phyloP scores from a whole-genome alignment of 2,329 filamentous ascomycete species.

The Stagonosporopsis rhizophila region DNA sequence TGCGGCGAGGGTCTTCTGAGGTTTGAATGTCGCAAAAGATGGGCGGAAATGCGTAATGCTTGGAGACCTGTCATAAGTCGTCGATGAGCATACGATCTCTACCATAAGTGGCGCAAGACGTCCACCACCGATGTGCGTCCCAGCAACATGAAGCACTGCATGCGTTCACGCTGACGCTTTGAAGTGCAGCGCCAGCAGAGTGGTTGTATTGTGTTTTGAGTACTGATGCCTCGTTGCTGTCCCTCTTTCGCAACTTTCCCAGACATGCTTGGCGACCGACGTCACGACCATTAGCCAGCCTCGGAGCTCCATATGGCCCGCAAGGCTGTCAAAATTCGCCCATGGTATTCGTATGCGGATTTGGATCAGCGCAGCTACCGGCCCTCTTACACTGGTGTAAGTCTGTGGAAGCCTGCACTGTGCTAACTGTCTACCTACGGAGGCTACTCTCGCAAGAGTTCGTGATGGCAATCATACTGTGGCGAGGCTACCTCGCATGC shows the following conservation, averaged over 20 bases:
- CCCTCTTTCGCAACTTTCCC: background rate
- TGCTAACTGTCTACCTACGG: background rate
- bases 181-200: background rate
- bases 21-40: conserved; percentile 14
- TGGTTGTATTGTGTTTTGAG: background rate
- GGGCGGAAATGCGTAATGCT: conserved; percentile 18
- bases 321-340: background rate
- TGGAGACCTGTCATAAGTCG: background rate
- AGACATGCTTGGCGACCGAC: background rate
- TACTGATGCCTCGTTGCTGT: background rate
- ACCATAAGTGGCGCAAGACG: background rate
- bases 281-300: background rate
- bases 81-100: background rate
- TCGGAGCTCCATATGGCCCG: background rate
- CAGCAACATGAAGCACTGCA: background rate
- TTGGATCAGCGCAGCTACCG: background rate
- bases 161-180: background rate
- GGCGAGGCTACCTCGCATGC: background rate
- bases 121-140: background rate
- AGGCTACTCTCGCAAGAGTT: background rate
- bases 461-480: background rate
- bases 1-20: background rate
- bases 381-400: background rate
- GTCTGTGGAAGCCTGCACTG: background rate
- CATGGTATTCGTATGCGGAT: background rate